A percentile compares a stretch with the other conserved stretches of the same genome.
phyloP scores from a whole-genome alignment of 2,329 filamentous ascomycete species.

The Xylaria multiplex region DNA sequence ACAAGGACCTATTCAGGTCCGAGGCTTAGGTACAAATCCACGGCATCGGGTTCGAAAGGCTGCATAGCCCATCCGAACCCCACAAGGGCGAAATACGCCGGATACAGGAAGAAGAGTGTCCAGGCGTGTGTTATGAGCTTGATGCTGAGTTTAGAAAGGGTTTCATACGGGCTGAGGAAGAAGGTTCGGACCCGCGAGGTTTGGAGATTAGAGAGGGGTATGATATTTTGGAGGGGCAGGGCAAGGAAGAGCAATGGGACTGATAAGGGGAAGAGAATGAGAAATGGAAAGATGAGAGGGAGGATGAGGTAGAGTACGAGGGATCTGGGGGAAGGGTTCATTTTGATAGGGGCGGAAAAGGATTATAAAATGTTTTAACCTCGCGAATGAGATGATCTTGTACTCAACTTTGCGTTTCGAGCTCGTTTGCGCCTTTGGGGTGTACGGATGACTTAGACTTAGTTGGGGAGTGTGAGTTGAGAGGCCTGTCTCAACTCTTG shows the following conservation, averaged over 20 bases:
- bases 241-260: not conserved
- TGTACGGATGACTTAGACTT: not conserved
- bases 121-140: not conserved
- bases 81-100: not conserved
- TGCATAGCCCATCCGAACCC: constrained; percentile 20
- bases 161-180: not conserved
- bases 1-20: not conserved
- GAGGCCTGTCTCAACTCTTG: not conserved
- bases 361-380: too few species aligned
- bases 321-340: not conserved
- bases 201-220: too few species aligned
- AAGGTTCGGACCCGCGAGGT: not conserved
- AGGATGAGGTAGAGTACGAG: not conserved
- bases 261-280: not conserved
- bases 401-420: not conserved
- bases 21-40: constrained; percentile 19
- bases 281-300: not conserved
- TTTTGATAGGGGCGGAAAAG: not conserved
- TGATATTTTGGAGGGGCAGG: not conserved
- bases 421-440: not conserved
- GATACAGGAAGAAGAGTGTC: not conserved
- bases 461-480: not conserved
- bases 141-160: not conserved
- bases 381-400: not conserved
- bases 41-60: constrained; percentile 13